These are phyloP conservation scores for Phytophthora cryptogea DNA, from an alignment of 352 stramenopile genomes.

Conservation along the genomic window DNA sequence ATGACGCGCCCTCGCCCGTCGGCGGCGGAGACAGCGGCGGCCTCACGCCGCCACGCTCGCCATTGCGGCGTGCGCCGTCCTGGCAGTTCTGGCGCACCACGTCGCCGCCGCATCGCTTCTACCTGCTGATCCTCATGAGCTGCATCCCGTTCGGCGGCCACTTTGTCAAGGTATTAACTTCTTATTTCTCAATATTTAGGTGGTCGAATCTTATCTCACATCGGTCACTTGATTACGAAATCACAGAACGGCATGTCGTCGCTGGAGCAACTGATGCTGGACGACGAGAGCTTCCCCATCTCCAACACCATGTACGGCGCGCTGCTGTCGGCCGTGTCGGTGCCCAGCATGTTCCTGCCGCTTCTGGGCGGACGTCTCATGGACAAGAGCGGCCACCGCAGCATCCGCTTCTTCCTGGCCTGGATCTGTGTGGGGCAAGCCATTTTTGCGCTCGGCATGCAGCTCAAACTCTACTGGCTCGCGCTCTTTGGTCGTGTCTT, in stretches of 20 bases:
- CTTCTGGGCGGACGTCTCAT: conserved; percentile 76
- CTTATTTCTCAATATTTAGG: not conserved
- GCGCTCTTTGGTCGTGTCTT: conserved; percentile 82
- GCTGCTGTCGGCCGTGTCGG: conserved; percentile 77
- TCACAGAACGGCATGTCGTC: conserved; percentile 80
- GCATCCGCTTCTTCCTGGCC: conserved; percentile 78
- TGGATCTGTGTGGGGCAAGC: conserved; percentile 85
- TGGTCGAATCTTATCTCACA: not conserved
- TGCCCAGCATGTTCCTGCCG: conserved; percentile 86
- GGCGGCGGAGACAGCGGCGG: conserved; percentile 13
- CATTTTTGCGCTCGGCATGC: conserved; percentile 80
- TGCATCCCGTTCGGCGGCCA: conserved; percentile 85
- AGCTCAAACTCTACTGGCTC: conserved; percentile 75
- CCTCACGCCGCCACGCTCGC: conserved; percentile 23
- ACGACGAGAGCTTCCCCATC: conserved; percentile 75
- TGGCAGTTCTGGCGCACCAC: conserved; percentile 81
- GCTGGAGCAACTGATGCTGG: conserved; percentile 80
- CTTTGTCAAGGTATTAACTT: conserved; percentile 72
- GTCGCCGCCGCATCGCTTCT: conserved; percentile 75
- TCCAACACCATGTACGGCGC: conserved; percentile 88
- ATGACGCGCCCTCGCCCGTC: not conserved
- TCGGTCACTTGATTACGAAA: no score
- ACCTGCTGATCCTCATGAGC: conserved; percentile 83
- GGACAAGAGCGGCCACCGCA: conserved; percentile 78
- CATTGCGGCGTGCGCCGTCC: conserved; percentile 41